Conservation (phyloP, 495 filamentous ascomycete genomes). For the Aspergillus affinis region DNA sequence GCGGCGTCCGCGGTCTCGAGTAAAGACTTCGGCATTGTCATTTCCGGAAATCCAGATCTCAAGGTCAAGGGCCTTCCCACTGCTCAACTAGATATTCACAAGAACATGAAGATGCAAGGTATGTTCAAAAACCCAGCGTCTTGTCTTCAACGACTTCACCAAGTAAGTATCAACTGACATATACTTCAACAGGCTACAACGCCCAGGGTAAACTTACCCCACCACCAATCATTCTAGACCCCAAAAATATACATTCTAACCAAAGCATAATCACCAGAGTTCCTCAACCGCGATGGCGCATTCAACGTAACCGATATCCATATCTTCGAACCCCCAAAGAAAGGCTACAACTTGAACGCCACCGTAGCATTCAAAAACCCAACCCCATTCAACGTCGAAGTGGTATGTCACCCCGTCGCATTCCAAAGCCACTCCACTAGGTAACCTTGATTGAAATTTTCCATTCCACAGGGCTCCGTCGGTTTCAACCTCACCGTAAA, state of each 20-base stretch:
- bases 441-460: not conserved
- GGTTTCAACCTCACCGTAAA: conserved; percentile 31
- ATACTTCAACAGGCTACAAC: conserved; percentile 22
- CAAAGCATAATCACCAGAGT: conserved; percentile 18
- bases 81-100: conserved; percentile 31
- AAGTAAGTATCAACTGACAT: not conserved
- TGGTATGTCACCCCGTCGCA: conserved; percentile 20
- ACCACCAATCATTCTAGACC: not conserved
- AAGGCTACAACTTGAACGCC: conserved; percentile 36
- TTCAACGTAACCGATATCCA: conserved; percentile 30
- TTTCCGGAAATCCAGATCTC: conserved; percentile 25
- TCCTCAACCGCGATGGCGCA: conserved; percentile 20
- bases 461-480: conserved; percentile 23
- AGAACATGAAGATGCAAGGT: conserved; percentile 27
- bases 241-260: not conserved
- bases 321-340: conserved; percentile 17
- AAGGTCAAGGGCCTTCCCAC: conserved; percentile 27
- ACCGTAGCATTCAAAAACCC: conserved; percentile 28
- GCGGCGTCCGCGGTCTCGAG: conserved; percentile 24
- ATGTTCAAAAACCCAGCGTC: not conserved
- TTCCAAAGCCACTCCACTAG: not conserved
- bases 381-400: conserved; percentile 24
- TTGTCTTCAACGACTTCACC: not conserved
- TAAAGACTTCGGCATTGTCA: conserved; percentile 22
- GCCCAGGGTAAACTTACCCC: conserved; percentile 19